phyloP scores from a whole-genome alignment of 108 stramenopile genomes.

The Parietichytrium sp. region DNA sequence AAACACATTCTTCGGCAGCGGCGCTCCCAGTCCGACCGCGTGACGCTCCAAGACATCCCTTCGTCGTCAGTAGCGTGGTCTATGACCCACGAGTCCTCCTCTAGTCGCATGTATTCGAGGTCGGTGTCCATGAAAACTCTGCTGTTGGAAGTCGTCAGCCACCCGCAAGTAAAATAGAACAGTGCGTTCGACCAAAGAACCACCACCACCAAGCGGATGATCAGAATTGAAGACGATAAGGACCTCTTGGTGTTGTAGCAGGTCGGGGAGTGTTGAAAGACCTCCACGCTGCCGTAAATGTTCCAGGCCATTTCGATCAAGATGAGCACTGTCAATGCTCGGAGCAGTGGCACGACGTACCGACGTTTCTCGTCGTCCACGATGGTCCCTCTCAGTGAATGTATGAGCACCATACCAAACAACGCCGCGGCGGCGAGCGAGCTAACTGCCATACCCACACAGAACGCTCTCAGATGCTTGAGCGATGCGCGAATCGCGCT shows the following conservation, averaged over 20 bases:
- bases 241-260: background rate
- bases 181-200: background rate
- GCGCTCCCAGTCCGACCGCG: constrained; percentile 13
- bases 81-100: background rate
- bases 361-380: background rate
- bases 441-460: background rate
- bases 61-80: constrained; percentile 13
- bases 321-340: background rate
- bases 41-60: background rate
- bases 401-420: background rate
- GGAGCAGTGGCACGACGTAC: background rate
- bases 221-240: background rate
- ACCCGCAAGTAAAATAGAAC: constrained; percentile 29
- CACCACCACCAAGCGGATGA: background rate
- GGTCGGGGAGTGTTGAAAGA: background rate
- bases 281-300: background rate
- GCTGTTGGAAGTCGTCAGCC: constrained; percentile 1
- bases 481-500: too few species aligned
- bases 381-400: constrained; percentile 29
- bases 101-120: background rate
- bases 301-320: background rate
- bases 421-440: background rate
- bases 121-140: background rate
- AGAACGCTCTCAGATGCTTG: too few species aligned
- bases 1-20: constrained; percentile 4